These are phyloP conservation scores for Lepraria neglecta DNA, from an alignment of 495 filamentous ascomycete genomes.

Conservation along the genomic window DNA sequence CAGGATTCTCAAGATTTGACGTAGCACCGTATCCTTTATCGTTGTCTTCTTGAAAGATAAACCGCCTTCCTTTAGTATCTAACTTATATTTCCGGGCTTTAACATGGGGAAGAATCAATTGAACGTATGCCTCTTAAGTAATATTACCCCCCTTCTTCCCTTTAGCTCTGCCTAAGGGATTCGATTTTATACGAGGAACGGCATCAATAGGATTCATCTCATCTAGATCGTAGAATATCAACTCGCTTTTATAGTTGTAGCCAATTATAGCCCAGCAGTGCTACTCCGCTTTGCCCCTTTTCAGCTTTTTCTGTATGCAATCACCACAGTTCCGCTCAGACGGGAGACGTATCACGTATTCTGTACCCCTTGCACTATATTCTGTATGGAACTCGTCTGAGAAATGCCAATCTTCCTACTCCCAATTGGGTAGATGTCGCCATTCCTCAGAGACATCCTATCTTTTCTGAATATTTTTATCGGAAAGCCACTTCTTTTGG, in stretches of 20 bases:
- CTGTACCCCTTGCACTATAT: conserved; percentile 5
- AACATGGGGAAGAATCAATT: conserved; percentile 5
- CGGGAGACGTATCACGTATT: conserved; percentile 7
- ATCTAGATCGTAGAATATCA: not conserved
- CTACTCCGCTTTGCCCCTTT: conserved; percentile 2
- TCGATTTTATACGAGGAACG: too few relatives aligned
- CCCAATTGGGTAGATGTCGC: not conserved
- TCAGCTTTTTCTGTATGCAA: not conserved
- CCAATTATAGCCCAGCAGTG: conserved; percentile 10
- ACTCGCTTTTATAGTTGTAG: not conserved
- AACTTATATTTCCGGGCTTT: not conserved
- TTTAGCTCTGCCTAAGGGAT: not conserved
- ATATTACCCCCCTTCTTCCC: conserved; percentile 4
- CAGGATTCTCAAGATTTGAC: not conserved
- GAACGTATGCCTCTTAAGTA: conserved; percentile 1
- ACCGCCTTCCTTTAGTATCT: too few relatives aligned
- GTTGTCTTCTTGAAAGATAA: conserved; percentile 17
- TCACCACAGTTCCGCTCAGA: not conserved
- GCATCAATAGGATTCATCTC: not conserved
- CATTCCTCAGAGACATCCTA: not conserved
- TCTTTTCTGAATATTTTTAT: not conserved
- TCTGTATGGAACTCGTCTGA: conserved; percentile 5
- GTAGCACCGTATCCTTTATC: conserved; percentile 3
- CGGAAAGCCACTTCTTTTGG: conserved; percentile 2
- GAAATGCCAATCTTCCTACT: conserved; percentile 4